Evolutionary conservation across 2,329 filamentous ascomycete genomes (phyloP).

Genomic region (Fusarium sterilihyphosum): DNA sequence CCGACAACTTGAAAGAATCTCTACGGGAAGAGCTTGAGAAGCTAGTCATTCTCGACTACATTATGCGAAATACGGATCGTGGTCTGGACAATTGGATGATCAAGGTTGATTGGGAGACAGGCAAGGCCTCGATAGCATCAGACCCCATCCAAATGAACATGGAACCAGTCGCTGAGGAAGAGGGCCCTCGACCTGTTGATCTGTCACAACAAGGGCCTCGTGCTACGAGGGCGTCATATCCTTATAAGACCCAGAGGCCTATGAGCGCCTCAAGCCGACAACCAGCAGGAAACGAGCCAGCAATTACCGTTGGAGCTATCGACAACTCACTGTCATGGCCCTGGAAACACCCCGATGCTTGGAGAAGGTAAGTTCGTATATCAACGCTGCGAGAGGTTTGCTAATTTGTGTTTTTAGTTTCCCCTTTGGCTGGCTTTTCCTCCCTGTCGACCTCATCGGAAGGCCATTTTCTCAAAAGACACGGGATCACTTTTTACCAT

Average conservation of each 20-base stretch:
- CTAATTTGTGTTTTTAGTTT: conserved; percentile 68
- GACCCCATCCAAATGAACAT: conserved; percentile 78
- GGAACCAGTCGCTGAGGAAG: conserved; percentile 57
- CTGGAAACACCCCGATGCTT: conserved; percentile 97
- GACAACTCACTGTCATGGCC: conserved; percentile 99
- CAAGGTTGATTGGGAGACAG: conserved; percentile 86
- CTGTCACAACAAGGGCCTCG: conserved; percentile 54
- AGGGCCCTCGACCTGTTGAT: conserved; percentile 71
- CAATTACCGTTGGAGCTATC: conserved; percentile 87
- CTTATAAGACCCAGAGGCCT: conserved; percentile 81
- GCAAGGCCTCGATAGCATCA: conserved; percentile 85
- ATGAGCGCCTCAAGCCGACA: conserved; percentile 78
- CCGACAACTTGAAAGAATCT: conserved; percentile 84
- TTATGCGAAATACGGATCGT: conserved; percentile 98
- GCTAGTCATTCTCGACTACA: conserved; percentile 96
- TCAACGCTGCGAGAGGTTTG: not conserved
- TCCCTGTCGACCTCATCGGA: conserved; percentile 95
- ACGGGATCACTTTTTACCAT: conserved; percentile 91
- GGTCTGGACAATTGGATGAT: conserved; percentile 99
- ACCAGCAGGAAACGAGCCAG: conserved; percentile 59
- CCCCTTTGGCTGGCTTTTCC: conserved; percentile 97
- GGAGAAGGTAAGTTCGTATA: conserved; percentile 61
- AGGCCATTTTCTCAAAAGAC: conserved; percentile 96
- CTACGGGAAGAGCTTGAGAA: conserved; percentile 97
- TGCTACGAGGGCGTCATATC: conserved; percentile 61